A percentile compares a stretch with the other conserved stretches of the same genome.
Conservation (phyloP, 805 yeast genomes). For the Lipomyces japonicus region DNA sequence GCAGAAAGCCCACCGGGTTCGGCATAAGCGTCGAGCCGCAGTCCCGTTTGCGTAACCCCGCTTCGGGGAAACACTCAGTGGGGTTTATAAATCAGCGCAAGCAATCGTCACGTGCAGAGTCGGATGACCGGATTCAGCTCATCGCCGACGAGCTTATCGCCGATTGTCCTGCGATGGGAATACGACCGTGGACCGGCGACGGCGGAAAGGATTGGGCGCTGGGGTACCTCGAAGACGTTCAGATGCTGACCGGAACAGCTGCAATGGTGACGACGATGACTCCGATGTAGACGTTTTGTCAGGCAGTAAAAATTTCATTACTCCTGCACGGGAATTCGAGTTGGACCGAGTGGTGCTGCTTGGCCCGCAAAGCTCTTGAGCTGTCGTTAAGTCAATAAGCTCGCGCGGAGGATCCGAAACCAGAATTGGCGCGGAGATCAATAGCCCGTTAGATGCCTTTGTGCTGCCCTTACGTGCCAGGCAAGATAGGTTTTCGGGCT, state of each 20-base stretch:
- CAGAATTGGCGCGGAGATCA: constrained; percentile 1
- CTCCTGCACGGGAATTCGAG: background rate
- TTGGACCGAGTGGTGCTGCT: background rate
- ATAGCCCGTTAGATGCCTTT: background rate
- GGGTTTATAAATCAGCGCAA: background rate
- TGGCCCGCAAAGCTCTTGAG: background rate
- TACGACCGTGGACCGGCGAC: constrained; percentile 20
- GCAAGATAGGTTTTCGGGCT: background rate
- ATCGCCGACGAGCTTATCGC: constrained; percentile 11
- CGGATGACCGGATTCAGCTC: no score
- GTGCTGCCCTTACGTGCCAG: background rate
- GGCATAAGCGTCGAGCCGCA: no score
- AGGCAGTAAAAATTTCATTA: constrained; percentile 7
- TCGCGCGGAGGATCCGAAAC: background rate
- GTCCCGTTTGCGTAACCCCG: no score
- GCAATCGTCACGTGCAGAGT: background rate
- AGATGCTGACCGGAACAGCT: constrained; percentile 6
- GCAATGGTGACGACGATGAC: background rate
- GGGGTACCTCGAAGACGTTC: constrained; percentile 10
- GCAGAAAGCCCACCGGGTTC: background rate
- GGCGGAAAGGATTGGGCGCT: background rate
- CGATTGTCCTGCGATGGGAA: constrained; percentile 9
- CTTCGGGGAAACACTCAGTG: background rate
- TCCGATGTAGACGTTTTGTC: background rate
- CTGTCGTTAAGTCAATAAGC: background rate